Base-by-base conservation (phyloP, 108 stramenopile species). In the Skeletonema costatum region DNA sequence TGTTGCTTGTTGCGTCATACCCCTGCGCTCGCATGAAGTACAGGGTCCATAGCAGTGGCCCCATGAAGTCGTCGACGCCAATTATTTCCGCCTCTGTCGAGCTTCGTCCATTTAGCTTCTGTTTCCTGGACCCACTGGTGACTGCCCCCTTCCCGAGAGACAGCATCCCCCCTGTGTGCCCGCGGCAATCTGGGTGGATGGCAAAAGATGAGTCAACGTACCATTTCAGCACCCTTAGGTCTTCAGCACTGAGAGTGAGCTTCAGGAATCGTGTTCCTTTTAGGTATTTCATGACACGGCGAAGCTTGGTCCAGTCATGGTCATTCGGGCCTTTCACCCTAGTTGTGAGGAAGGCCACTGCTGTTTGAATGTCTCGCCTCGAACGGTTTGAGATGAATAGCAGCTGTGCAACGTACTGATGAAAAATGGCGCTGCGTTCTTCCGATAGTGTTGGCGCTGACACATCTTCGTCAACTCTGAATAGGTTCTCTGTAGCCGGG, bases 1-100 rank as follows among this genome's bases (percentile, higher is more conserved):
- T 30, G 64, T 67, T 72, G 31, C 75, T 63, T 5, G 36, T 14
- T n/a, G 77, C 73, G 1, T 51, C 14, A 33, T 75, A 78, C 32
- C 88, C 88, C 68, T 85, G 85, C 38, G 68, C 83, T 44, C 77
- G 36, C 9, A 88, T 29, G 64, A 86, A 88, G 21, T 66, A 63
- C 1, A 44, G 50, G 17, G 76, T 77, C 88, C 88, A 88, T 21
- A 77, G 41, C 2, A 76, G 38, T 50, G 68, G 39, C 2, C 85
- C 44, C 46, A 88, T 44, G 14, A 64, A 33, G 64, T 88, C 87
- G 60, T 79, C 64, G 2, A 32, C 13, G 0, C 62, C 62, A 2
- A 63, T n/a, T 3, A 63, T 5, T n/a, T 63, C 62, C 1, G n/a
- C 6, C 8, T 63, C 62, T 0, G 62, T 63, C 2, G 30, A 32